Evolutionary conservation across 2,329 filamentous ascomycete genomes (phyloP).

Genomic region (Clarireedia sp.): DNA sequence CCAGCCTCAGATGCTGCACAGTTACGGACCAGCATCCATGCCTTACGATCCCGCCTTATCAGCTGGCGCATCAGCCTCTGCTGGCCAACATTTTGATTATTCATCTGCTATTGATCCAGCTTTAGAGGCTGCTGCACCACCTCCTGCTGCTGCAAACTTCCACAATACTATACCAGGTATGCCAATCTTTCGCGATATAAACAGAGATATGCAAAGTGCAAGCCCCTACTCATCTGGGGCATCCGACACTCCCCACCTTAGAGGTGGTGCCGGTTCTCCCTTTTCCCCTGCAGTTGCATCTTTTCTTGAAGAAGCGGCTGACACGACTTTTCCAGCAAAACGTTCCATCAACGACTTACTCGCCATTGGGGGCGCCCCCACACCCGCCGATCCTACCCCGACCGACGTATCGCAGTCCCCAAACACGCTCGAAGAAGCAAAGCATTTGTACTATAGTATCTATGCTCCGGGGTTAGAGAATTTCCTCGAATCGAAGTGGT

Average conservation of each 20-base stretch:
- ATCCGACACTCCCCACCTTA: slow-evolving; percentile 38
- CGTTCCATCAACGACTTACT: slow-evolving; percentile 71
- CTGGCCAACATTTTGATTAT: slow-evolving; percentile 47
- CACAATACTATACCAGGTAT: slow-evolving; percentile 26
- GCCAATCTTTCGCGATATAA: slow-evolving; percentile 24
- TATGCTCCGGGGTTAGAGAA: slow-evolving; percentile 68
- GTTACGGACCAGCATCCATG: slow-evolving; percentile 31
- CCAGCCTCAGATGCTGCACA: slow-evolving; percentile 38
- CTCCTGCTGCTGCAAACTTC: slow-evolving; percentile 19
- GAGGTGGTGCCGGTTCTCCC: slow-evolving; percentile 43
- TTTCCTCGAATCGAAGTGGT: slow-evolving; percentile 82
- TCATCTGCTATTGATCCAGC: slow-evolving; percentile 58
- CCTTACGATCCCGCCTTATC: slow-evolving; percentile 29
- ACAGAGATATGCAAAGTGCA: slow-evolving; percentile 28
- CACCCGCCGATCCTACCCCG: slow-evolving; percentile 41
- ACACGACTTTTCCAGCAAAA: slow-evolving; percentile 47
- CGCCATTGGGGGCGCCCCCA: slow-evolving; percentile 48
- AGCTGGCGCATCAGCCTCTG: slow-evolving; percentile 36
- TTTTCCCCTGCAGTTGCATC: slow-evolving; percentile 24
- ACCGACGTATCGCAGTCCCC: slow-evolving; percentile 36
- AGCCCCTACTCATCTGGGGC: slow-evolving; percentile 30
- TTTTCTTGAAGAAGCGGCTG: slow-evolving; percentile 29
- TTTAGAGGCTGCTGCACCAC: slow-evolving; percentile 42
- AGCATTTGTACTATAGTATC: slow-evolving; percentile 64
- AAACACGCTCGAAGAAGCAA: slow-evolving; percentile 56